A percentile compares a stretch with the other conserved stretches of the same genome.
Conservation (phyloP, 2,329 filamentous ascomycete genomes). For the Pyrenophora seminiperda region DNA sequence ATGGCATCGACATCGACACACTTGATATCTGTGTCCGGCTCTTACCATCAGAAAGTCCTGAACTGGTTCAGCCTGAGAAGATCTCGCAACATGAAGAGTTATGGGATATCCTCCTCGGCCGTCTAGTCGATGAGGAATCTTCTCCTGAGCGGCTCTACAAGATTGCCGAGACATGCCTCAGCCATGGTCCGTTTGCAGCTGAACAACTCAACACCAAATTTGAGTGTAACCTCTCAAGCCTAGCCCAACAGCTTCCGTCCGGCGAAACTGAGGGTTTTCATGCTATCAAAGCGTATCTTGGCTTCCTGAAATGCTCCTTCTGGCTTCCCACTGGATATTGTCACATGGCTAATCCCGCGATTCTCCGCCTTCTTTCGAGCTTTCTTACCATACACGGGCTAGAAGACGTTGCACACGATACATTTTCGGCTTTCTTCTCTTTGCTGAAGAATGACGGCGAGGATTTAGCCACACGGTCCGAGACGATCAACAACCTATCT, state of each 20-base stretch:
- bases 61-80: background rate
- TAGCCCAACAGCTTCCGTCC: slow-evolving; percentile 2
- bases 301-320: slow-evolving; percentile 40
- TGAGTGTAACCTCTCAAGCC: slow-evolving; percentile 2
- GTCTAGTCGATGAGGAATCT: slow-evolving; percentile 17
- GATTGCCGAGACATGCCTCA: slow-evolving; percentile 33
- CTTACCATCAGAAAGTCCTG: slow-evolving; percentile 12
- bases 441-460: slow-evolving; percentile 11
- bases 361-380: slow-evolving; percentile 22
- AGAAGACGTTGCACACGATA: slow-evolving; percentile 31
- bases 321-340: slow-evolving; percentile 30
- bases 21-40: slow-evolving; percentile 31
- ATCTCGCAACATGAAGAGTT: slow-evolving; percentile 14
- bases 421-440: slow-evolving; percentile 35
- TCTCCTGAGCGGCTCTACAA: slow-evolving; percentile 27
- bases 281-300: slow-evolving; percentile 23
- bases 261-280: background rate
- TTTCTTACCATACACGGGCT: slow-evolving; percentile 30
- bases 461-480: background rate
- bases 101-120: slow-evolving; percentile 23
- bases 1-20: slow-evolving; percentile 26
- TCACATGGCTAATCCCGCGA: slow-evolving; percentile 28
- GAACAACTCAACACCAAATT: slow-evolving; percentile 18
- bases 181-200: slow-evolving; percentile 21
- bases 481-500: slow-evolving; percentile 23